phyloP scores from a whole-genome alignment of 2,329 filamentous ascomycete genomes.

The Chaetothyriales sp. region DNA sequence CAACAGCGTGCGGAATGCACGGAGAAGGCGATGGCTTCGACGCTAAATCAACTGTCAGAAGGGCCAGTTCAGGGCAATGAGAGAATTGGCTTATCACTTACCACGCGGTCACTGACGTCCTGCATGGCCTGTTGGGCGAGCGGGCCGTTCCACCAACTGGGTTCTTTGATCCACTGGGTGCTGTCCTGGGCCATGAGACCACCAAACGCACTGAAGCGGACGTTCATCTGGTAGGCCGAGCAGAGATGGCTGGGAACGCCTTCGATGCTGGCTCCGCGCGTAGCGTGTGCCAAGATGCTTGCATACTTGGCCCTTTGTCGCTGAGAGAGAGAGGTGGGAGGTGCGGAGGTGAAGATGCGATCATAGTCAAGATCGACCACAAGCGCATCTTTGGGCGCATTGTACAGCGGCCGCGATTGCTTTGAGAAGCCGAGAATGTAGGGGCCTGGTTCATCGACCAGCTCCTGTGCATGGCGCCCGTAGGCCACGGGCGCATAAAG shows the following conservation, averaged over 20 bases:
- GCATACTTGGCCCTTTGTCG: conserved; percentile 93
- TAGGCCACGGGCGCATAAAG: conserved; percentile 92
- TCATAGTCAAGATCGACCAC: conserved; percentile 95
- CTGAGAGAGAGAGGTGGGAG: conserved; percentile 65
- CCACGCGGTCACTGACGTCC: conserved; percentile 92
- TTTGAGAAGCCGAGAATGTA: conserved; percentile 93
- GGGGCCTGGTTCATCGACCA: conserved; percentile 87
- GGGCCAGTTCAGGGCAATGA: conserved; percentile 85
- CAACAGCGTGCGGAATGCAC: conserved; percentile 48
- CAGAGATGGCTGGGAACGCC: conserved; percentile 82
- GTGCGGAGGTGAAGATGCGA: conserved; percentile 90
- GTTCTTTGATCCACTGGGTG: conserved; percentile 88
- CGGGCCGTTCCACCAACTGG: conserved; percentile 96
- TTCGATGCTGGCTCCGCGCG: conserved; percentile 81
- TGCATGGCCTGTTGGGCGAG: conserved; percentile 91
- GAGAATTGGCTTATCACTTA: conserved; percentile 61
- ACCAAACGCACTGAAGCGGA: conserved; percentile 86
- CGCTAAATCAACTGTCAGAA: conserved; percentile 80
- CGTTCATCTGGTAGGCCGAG: conserved; percentile 74
- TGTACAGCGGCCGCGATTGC: conserved; percentile 86
- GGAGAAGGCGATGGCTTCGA: conserved; percentile 87
- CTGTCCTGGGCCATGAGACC: conserved; percentile 94
- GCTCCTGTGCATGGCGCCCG: conserved; percentile 80
- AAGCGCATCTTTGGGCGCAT: conserved; percentile 76
- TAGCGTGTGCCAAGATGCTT: conserved; percentile 70